phyloP scores from a whole-genome alignment of 805 yeast genomes.

The Cyberlindnera veronae region DNA sequence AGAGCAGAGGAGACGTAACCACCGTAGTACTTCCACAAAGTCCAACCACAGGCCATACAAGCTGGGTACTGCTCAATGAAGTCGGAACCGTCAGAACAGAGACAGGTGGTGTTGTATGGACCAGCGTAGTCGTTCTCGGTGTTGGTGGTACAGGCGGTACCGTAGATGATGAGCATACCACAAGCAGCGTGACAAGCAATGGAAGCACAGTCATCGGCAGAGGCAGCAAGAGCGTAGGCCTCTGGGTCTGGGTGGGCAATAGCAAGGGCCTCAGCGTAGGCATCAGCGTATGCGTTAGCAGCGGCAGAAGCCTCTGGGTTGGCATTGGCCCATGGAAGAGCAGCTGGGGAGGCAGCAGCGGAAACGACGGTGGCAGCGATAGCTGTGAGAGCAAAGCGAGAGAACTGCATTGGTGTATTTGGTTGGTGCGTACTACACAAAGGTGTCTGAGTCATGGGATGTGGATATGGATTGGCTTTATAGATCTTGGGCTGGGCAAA shows the following conservation, averaged over 20 bases:
- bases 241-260: conserved; percentile 21
- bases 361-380: neutral
- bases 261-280: conserved; percentile 15
- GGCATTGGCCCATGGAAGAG: conserved; percentile 16
- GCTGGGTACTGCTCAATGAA: conserved; percentile 19
- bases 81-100: conserved; percentile 23
- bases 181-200: conserved; percentile 31
- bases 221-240: conserved; percentile 26
- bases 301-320: conserved; percentile 15
- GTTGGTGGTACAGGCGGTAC: conserved; percentile 26
- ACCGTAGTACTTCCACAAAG: conserved; percentile 32
- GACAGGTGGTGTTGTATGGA: conserved; percentile 20
- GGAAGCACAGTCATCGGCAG: conserved; percentile 26
- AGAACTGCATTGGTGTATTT: conserved; percentile 1
- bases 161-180: conserved; percentile 31
- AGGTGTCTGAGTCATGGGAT: too few species aligned
- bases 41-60: conserved; percentile 36
- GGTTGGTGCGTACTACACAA: too few species aligned
- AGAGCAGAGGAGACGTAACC: conserved; percentile 26
- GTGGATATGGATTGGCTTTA: too few species aligned
- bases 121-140: conserved; percentile 9
- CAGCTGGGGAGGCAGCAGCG: conserved; percentile 1
- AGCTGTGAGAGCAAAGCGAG: conserved; percentile 1
- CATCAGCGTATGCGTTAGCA: conserved; percentile 12
- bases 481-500: too few species aligned